Evolutionary conservation across 176 grass and related monocot genomes (phyloP).

Genomic region (Raddia distichophylla): DNA sequence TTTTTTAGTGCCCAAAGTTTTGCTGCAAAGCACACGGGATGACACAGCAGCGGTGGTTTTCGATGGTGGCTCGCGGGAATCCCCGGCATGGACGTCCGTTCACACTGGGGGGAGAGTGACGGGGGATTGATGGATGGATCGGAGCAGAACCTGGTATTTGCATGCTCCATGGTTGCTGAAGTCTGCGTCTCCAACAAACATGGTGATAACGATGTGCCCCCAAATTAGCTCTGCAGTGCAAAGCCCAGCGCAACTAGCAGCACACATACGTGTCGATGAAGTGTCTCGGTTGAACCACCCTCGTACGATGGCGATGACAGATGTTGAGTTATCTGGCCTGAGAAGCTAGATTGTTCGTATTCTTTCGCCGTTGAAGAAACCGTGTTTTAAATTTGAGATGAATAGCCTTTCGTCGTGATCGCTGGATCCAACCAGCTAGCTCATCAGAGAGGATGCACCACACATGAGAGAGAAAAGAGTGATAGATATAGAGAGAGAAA

Average conservation of each 20-base stretch:
- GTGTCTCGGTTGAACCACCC: neutral
- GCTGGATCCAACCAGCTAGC: too few species aligned
- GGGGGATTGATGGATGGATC: neutral
- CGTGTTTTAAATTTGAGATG: too few species aligned
- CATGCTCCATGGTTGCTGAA: neutral
- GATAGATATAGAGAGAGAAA: too few species aligned
- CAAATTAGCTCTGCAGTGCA: neutral
- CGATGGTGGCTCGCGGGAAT: constrained; percentile 40
- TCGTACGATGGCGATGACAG: neutral
- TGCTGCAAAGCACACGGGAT: constrained; percentile 45
- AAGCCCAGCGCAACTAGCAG: neutral
- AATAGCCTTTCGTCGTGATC: too few species aligned
- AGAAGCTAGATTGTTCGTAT: neutral
- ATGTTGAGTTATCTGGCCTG: neutral
- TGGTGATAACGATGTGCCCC: constrained; percentile 9
- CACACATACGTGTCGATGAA: too few species aligned
- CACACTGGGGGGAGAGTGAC: constrained; percentile 41
- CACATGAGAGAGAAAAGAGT: too few species aligned
- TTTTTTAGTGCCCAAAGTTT: constrained; percentile 37
- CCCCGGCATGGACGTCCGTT: constrained; percentile 30
- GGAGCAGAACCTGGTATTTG: neutral
- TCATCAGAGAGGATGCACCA: too few species aligned
- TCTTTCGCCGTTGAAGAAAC: too few species aligned
- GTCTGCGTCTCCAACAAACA: neutral
- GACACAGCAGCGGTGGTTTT: constrained; percentile 26